Percentiles rank a stretch among this genome's conserved stretches.
Conservation (phyloP, 495 filamentous ascomycete species). For the Penicillium macrosclerotiorum region DNA sequence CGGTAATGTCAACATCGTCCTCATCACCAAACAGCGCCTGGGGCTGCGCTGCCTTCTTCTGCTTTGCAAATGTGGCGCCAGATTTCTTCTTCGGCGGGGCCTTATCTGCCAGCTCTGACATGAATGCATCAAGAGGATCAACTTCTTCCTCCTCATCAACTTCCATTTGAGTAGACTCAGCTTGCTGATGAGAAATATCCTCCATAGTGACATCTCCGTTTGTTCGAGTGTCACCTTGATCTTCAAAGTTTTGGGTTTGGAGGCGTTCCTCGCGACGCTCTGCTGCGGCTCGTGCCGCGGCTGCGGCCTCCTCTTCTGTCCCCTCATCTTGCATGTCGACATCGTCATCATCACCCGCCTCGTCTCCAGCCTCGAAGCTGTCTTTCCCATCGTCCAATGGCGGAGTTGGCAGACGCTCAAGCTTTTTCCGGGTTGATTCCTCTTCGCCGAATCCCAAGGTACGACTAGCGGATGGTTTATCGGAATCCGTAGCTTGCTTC, state of each 20-base stretch:
- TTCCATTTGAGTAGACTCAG: constrained; percentile 30
- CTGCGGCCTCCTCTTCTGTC: constrained; percentile 83
- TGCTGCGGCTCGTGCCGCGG: constrained; percentile 76
- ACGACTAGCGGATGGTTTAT: constrained; percentile 66
- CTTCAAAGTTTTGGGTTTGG: constrained; percentile 44
- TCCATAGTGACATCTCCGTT: constrained; percentile 39
- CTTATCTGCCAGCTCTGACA: constrained; percentile 72
- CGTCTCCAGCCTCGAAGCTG: constrained; percentile 56
- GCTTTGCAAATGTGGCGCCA: constrained; percentile 43
- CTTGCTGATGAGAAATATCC: constrained; percentile 44
- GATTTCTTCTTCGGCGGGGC: constrained; percentile 39
- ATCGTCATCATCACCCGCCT: constrained; percentile 67
- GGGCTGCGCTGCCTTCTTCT: constrained; percentile 55
- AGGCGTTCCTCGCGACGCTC: constrained; percentile 71
- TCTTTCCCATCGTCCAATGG: constrained; percentile 60
- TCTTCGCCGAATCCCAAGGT: constrained; percentile 86
- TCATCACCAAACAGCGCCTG: constrained; percentile 86
- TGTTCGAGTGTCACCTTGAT: constrained; percentile 18
- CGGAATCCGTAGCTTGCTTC: constrained; percentile 57
- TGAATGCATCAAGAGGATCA: constrained; percentile 94
- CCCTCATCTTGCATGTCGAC: constrained; percentile 71
- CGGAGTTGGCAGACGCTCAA: constrained; percentile 80
- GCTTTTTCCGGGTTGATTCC: constrained; percentile 77
- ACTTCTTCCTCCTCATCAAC: constrained; percentile 65
- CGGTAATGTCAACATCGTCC: constrained; percentile 72